A percentile compares a stretch with the other conserved stretches of the same genome.
Evolutionary conservation across 176 grass and related monocot species (phyloP).

Genomic region (Musa schizocarpa): DNA sequence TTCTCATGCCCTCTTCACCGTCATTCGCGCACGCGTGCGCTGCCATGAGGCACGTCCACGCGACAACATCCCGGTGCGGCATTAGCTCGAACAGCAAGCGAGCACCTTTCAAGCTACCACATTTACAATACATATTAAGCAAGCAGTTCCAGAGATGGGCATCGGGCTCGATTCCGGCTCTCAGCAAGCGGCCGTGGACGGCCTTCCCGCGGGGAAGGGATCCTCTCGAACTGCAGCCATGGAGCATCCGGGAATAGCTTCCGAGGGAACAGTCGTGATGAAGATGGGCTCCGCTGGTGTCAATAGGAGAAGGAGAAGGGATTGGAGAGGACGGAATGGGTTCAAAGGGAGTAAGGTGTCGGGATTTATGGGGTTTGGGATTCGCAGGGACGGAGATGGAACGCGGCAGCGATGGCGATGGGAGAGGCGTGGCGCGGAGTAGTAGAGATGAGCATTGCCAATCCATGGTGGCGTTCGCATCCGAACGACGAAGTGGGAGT

Average conservation of each 20-base stretch:
- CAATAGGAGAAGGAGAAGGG: not conserved
- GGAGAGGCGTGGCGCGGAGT: not conserved
- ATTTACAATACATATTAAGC: conserved; percentile 19
- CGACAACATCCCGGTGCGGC: conserved; percentile 32
- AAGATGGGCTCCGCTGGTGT: not conserved
- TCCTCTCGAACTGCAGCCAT: conserved; percentile 7
- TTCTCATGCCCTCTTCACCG: not conserved
- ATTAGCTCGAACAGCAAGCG: conserved; percentile 35
- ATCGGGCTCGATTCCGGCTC: conserved; percentile 11
- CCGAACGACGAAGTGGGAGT: not conserved
- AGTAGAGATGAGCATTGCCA: not conserved
- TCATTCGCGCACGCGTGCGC: not conserved
- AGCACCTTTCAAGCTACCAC: conserved; percentile 7
- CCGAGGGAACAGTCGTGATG: conserved; percentile 1
- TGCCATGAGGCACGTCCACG: conserved; percentile 25
- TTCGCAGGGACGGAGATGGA: not conserved
- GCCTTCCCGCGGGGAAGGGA: conserved; percentile 22
- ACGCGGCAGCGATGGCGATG: not conserved
- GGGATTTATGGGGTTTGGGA: not conserved
- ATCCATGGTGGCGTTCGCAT: not conserved
- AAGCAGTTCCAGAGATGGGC: conserved; percentile 21
- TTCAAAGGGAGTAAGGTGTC: too few relatives aligned
- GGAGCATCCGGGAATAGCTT: conserved; percentile 18
- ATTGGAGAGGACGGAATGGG: not conserved
- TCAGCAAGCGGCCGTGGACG: conserved; percentile 29